Conservation (phyloP, 2,329 filamentous ascomycete species). For the Chrysoporthe austroafricana region DNA sequence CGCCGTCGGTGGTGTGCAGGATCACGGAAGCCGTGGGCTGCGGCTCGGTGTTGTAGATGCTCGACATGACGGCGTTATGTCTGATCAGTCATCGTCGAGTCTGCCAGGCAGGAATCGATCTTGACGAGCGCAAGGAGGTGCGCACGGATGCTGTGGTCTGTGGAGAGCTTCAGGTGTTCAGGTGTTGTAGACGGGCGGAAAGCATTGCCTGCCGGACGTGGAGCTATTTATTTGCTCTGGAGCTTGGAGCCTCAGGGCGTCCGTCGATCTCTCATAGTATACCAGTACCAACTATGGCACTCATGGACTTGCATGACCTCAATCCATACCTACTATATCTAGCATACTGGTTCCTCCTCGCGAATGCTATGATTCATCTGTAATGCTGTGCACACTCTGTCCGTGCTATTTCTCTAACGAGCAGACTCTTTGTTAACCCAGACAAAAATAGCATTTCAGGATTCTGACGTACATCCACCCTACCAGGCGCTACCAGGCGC, state of each 20-base stretch:
- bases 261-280: background rate
- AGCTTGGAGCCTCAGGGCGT: background rate
- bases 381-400: background rate
- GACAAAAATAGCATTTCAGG: constrained; percentile 21
- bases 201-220: constrained; percentile 13
- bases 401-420: background rate
- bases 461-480: constrained; percentile 19
- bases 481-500: constrained; percentile 9
- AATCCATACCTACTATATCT: background rate
- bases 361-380: background rate
- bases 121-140: background rate
- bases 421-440: background rate
- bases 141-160: background rate
- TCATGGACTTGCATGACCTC: background rate
- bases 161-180: background rate
- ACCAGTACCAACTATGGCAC: background rate
- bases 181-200: background rate
- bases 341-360: background rate
- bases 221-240: background rate
- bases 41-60: constrained; percentile 92
- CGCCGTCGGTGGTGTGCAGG: constrained; percentile 86
- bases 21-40: constrained; percentile 91
- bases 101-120: background rate
- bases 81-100: background rate
- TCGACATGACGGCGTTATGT: constrained; percentile 65